These are phyloP conservation scores for Aureobasidium zeae DNA, from an alignment of 2,329 filamentous ascomycete species.

Conservation along the genomic window DNA sequence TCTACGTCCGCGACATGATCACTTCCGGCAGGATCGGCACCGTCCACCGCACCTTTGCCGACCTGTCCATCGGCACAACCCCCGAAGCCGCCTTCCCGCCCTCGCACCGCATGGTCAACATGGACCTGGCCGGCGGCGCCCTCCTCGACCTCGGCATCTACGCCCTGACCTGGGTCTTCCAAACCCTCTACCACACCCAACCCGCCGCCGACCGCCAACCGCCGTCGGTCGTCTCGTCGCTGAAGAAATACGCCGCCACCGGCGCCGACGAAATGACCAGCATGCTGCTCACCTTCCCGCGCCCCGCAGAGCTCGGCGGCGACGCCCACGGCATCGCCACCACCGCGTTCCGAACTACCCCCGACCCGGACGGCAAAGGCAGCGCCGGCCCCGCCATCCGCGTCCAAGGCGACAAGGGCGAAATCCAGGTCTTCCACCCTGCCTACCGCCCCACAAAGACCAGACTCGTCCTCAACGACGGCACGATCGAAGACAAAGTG, in stretches of 20 bases:
- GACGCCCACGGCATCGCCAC: conserved; percentile 57
- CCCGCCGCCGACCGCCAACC: conserved; percentile 52
- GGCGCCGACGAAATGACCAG: conserved; percentile 71
- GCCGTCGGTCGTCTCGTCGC: conserved; percentile 58
- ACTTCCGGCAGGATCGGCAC: conserved; percentile 45
- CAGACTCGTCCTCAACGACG: conserved; percentile 32
- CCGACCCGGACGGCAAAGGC: conserved; percentile 52
- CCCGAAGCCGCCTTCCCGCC: conserved; percentile 52
- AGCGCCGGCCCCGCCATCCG: conserved; percentile 59
- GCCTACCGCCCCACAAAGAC: conserved; percentile 55
- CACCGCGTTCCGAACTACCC: conserved; percentile 53
- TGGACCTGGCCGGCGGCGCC: conserved; percentile 71
- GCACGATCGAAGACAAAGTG: conserved; percentile 40
- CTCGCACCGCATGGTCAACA: conserved; percentile 71
- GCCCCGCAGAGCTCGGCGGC: conserved; percentile 35
- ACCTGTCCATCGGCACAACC: conserved; percentile 51
- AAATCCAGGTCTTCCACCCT: conserved; percentile 69
- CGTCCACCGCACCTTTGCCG: conserved; percentile 48
- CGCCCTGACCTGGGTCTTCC: conserved; percentile 82
- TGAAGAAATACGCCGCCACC: conserved; percentile 63
- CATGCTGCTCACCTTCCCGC: conserved; percentile 67
- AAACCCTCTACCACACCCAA: conserved; percentile 75
- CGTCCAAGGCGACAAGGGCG: conserved; percentile 71
- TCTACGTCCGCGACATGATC: conserved; percentile 62
- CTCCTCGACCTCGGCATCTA: conserved; percentile 83